phyloP scores from a whole-genome alignment of 2,329 filamentous ascomycete genomes.

The Elsinoe ampelina region DNA sequence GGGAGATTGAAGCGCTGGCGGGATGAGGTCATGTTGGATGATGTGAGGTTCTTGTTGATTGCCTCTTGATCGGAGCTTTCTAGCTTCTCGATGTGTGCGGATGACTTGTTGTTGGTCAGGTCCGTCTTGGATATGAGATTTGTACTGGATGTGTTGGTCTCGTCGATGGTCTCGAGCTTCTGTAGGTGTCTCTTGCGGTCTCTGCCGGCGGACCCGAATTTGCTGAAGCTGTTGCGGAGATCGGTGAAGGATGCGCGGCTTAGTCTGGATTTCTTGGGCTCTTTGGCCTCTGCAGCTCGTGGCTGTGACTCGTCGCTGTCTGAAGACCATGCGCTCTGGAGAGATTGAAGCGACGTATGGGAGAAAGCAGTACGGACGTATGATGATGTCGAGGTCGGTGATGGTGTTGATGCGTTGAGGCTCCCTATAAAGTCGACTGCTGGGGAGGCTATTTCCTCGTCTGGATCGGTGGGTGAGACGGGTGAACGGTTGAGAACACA shows the following conservation, averaged over 20 bases:
- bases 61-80: background rate
- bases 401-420: background rate
- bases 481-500: background rate
- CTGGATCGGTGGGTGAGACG: background rate
- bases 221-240: background rate
- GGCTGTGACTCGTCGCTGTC: background rate
- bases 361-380: background rate
- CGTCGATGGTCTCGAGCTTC: background rate
- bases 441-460: conserved; percentile 1
- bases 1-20: conserved; percentile 12
- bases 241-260: background rate
- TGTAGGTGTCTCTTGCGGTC: background rate
- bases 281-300: background rate
- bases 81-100: background rate
- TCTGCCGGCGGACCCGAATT: background rate
- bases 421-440: background rate
- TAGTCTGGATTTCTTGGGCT: background rate
- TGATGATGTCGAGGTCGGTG: background rate
- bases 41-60: background rate
- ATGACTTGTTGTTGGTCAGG: conserved; percentile 3
- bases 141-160: background rate
- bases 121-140: background rate
- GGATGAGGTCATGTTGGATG: conserved; percentile 12
- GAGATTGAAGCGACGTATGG: background rate
- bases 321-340: background rate